Conservation (phyloP, 192 early-diverging fungal genomes). For the Coemansia reversa region DNA sequence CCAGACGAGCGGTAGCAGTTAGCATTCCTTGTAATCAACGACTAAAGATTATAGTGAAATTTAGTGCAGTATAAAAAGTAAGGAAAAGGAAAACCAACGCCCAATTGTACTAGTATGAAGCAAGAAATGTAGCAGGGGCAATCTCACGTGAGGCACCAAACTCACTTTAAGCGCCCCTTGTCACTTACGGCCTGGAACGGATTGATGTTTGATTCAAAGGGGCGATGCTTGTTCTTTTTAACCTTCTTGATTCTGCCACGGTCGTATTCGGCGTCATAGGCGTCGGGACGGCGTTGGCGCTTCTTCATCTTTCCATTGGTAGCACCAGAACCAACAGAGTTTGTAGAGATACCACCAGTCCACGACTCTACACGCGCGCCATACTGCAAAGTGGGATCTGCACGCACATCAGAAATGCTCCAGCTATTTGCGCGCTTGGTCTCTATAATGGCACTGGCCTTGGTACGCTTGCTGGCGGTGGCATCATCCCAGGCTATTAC, state of each 20-base stretch:
- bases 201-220: slow-evolving; percentile 43
- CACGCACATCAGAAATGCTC: slow-evolving; percentile 32
- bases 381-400: slow-evolving; percentile 52
- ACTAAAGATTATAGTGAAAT: neutral
- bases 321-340: slow-evolving; percentile 11
- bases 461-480: slow-evolving; percentile 50
- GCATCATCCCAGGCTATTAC: slow-evolving; percentile 50
- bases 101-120: slow-evolving; percentile 3
- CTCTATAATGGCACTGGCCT: slow-evolving; percentile 53
- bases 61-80: neutral
- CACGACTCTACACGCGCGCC: slow-evolving; percentile 58
- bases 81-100: slow-evolving; percentile 1
- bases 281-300: slow-evolving; percentile 58
- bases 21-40: slow-evolving; percentile 16
- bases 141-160: slow-evolving; percentile 1
- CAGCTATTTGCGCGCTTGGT: slow-evolving; percentile 50
- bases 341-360: slow-evolving; percentile 42
- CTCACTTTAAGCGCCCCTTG: slow-evolving; percentile 12
- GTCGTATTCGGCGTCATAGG: slow-evolving; percentile 72
- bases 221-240: slow-evolving; percentile 58
- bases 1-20: slow-evolving; percentile 21
- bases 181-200: slow-evolving; percentile 52
- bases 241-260: slow-evolving; percentile 72
- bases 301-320: slow-evolving; percentile 40
- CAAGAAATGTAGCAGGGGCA: neutral